Percentiles rank a stretch among this genome's conserved stretches.
Evolutionary conservation across 768 basidiomycete species (phyloP).

Genomic region (Leccinellum luteum): DNA sequence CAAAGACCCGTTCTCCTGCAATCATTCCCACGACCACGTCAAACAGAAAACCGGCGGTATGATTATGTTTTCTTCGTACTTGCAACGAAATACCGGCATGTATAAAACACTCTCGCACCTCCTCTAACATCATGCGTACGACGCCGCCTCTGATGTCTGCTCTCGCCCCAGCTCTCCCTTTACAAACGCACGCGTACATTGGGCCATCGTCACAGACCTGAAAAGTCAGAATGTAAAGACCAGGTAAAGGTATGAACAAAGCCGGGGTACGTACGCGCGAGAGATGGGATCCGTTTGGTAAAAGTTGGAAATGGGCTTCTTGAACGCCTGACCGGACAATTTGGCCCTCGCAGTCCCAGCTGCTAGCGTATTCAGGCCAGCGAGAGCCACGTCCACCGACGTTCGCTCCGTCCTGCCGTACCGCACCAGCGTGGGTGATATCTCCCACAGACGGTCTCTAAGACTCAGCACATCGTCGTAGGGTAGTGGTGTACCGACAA

Average conservation of each 20-base stretch:
- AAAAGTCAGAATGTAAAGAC: not conserved
- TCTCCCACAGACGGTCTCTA: slow-evolving; percentile 95
- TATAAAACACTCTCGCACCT: not conserved
- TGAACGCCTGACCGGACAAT: slow-evolving; percentile 58
- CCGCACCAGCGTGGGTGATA: slow-evolving; percentile 84
- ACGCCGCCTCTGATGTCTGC: slow-evolving; percentile 1
- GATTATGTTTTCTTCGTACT: slow-evolving; percentile 6
- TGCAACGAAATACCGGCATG: slow-evolving; percentile 4
- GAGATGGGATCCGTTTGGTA: slow-evolving; percentile 97
- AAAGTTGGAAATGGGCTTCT: slow-evolving; percentile 86
- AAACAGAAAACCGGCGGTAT: not conserved
- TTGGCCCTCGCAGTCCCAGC: slow-evolving; percentile 51
- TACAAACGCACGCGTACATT: slow-evolving; percentile 85
- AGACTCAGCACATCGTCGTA: slow-evolving; percentile 86
- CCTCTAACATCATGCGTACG: slow-evolving; percentile 13
- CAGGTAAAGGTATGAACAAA: not conserved
- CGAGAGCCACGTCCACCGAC: slow-evolving; percentile 65
- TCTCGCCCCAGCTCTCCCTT: slow-evolving; percentile 47
- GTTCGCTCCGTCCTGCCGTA: slow-evolving; percentile 81
- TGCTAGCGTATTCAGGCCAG: slow-evolving; percentile 63
- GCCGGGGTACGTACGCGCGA: slow-evolving; percentile 67
- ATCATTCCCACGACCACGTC: no score
- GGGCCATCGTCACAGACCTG: slow-evolving; percentile 95
- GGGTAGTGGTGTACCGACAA: slow-evolving; percentile 74
- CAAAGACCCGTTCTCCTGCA: no score